A percentile compares a stretch with the other conserved stretches of the same genome.
Conservation (phyloP, 306 rosid species). For the Delonix regia region DNA sequence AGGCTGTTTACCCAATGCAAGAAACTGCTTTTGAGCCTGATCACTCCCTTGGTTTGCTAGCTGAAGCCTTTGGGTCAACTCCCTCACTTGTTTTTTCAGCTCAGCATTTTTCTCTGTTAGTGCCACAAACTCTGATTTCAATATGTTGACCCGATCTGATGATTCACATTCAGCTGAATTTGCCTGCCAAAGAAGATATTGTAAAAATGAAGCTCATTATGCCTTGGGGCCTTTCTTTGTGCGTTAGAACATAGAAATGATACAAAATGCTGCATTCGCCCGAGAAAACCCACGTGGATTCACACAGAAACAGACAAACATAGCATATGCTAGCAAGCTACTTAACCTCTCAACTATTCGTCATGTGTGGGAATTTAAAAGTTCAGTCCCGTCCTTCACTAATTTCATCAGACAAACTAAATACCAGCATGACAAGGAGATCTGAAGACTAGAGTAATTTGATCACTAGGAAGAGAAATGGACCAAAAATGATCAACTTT, state of each 20-base stretch:
- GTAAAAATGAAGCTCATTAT: constrained; percentile 28
- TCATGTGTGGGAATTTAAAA: neutral
- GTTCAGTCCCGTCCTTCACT: constrained; percentile 8
- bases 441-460: neutral
- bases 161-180: constrained; percentile 66
- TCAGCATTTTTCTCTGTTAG: constrained; percentile 58
- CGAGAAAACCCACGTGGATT: constrained; percentile 15
- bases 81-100: constrained; percentile 66
- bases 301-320: neutral
- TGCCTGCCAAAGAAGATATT: constrained; percentile 42
- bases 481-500: neutral
- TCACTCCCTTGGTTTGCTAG: constrained; percentile 82
- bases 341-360: constrained; percentile 9
- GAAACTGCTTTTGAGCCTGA: constrained; percentile 82
- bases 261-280: neutral
- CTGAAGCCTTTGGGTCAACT: constrained; percentile 65
- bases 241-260: neutral
- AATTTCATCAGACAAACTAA: constrained; percentile 22
- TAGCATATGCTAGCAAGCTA: constrained; percentile 26
- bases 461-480: neutral
- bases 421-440: constrained; percentile 11
- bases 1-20: constrained; percentile 59
- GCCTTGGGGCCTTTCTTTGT: constrained; percentile 2
- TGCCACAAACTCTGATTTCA: constrained; percentile 66
- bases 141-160: constrained; percentile 64